Evolutionary conservation across 345 rosid species (phyloP), one percentile per base, ranked within the genome.

Genomic region (Brassica carinata): DNA sequence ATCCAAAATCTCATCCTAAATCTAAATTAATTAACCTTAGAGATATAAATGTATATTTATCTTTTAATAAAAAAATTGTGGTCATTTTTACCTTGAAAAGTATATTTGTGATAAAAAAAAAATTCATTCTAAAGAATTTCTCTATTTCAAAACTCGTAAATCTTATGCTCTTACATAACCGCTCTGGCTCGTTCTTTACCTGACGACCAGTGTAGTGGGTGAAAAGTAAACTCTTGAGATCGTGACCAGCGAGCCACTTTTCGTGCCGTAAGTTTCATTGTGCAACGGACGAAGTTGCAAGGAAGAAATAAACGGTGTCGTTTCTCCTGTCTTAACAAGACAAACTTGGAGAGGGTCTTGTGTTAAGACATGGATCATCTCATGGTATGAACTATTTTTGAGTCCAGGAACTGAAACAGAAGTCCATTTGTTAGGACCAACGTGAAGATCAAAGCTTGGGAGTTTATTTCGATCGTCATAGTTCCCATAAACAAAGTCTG

Each of bases 381-480:
- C 85, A 0, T 36, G 9, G 14, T 36, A 0, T 2, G 78, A 19
- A 43, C 5, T 23, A 38, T 74, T 69, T 55, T 30, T 18, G 1
- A 62, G 73, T 40, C 76, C 78, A 14, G 0, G 8, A 8, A 0
- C 63, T 0, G 61, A 4, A 19, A 82, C 59, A 11, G 79, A 5
- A 23, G 64, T 7, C 85, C 85, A 82, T 17, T 19, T 73, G 59
- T 82, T 78, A 38, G 73, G 73, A 74, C 85, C 85, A 4, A 82
- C 33, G 45, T 74, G 5, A 33, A 82, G 76, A 18, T 82, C 85
- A 18, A 82, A 82, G 62, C 14, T 69, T 0, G 85, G 85, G 0
- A 26, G 34, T 14, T 0, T 17, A 65, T 65, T 65, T 4, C 17
- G 2, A 29, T 64, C 77, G 13, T 82, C 85, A 1, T 82, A 82